Evolutionary conservation across 352 stramenopile genomes (phyloP).

Genomic region (Peronosclerospora sorghi): DNA sequence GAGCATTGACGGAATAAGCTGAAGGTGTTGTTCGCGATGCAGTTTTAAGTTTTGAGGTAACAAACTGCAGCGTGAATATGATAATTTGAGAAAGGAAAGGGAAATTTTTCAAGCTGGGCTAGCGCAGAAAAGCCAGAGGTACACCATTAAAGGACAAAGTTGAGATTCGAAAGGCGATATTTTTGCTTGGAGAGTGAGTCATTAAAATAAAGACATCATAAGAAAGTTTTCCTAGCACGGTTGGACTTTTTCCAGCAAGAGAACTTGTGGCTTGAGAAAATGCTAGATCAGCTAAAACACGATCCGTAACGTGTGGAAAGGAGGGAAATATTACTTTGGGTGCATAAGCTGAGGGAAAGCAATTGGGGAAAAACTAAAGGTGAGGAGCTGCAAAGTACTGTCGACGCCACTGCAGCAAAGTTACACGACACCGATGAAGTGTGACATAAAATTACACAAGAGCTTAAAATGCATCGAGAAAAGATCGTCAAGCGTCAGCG

Average conservation of each 20-base stretch:
- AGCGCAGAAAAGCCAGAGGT: constrained; percentile 73
- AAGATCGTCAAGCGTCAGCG: constrained; percentile 86
- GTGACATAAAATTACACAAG: constrained; percentile 67
- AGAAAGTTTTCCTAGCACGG: constrained; percentile 44
- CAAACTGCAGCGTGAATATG: constrained; percentile 73
- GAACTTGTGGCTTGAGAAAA: constrained; percentile 50
- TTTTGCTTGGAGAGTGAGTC: constrained; percentile 56
- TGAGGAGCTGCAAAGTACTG: constrained; percentile 23
- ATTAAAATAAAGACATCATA: constrained; percentile 50
- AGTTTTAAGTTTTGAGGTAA: constrained; percentile 80
- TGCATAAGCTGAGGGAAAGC: constrained; percentile 56
- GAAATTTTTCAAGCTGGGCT: constrained; percentile 70
- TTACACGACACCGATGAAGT: constrained; percentile 70
- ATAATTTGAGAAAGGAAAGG: constrained; percentile 58
- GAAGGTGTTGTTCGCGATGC: constrained; percentile 73
- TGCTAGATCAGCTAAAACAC: constrained; percentile 42
- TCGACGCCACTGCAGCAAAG: constrained; percentile 38
- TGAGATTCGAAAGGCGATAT: constrained; percentile 53
- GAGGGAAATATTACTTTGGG: constrained; percentile 79
- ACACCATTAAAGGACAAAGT: constrained; percentile 62
- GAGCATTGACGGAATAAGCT: constrained; percentile 60
- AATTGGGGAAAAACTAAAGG: constrained; percentile 29
- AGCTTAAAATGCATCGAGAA: constrained; percentile 83
- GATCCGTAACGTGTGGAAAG: constrained; percentile 75
- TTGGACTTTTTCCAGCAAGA: constrained; percentile 51